Base-by-base conservation (phyloP, 2,329 filamentous ascomycete species). In the Paecilomyces niveus region DNA sequence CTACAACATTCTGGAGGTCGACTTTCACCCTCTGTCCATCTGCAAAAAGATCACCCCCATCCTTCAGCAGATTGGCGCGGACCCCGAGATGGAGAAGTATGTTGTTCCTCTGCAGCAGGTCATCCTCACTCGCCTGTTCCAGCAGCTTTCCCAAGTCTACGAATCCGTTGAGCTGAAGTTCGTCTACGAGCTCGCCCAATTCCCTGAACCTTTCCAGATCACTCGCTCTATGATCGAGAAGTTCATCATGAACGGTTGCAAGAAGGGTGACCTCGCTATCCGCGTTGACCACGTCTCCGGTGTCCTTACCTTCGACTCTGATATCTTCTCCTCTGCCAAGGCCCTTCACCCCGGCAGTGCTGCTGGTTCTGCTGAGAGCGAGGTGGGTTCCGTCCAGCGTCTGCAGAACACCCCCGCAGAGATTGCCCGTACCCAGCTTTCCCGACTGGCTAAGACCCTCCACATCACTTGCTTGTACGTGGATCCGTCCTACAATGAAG, bases 201-300 rank as follows among this genome's bases (percentile, higher is more conserved):
- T 99, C 83, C 94, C 94, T 9, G 92, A 96, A 73, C 91, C 94
- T 50, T 97, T 95, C 84, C 89, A 97, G 78, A 92, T 97, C 65
- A 89, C 85, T 63, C 87, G 89, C 57, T 86, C 88, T 65, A 96
- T 90, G 62, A 95, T 99, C 65, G 94, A 99, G 82, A 99, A 97
- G 81, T 99, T 99, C 83, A 97, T 99, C 83, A 99, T 99, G 94
- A 99, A 99, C 77, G 94, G 94, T 63, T 97, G 96, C 85, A 99
- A 99, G 86, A 99, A 99, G 85, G 94, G 94, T 58, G 94, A 99
- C 69, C 84, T 99, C 53, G 89, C 94, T 57, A 95, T 99, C 68
- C 92, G 94, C 62, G 91, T 97, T 77, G 90, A 97, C 72, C 94
- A 99, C 73, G 92, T 92, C 62, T 93, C 92, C 57, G 92, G 94